phyloP scores from a whole-genome alignment of 805 yeast species.

The Cyberlindnera veronae region DNA sequence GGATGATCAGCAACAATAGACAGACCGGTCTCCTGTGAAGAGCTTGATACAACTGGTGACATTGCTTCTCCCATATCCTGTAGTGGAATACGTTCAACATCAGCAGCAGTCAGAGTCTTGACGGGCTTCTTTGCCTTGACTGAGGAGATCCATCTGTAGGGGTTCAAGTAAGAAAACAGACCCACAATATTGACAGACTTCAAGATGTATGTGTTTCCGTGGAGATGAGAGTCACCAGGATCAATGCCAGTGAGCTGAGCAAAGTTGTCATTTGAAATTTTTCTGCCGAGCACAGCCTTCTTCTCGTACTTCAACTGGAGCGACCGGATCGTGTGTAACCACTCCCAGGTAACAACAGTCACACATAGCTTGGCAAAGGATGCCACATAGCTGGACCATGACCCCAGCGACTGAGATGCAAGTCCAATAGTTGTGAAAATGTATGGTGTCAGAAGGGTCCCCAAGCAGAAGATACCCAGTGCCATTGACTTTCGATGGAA shows the following conservation, averaged over 20 bases:
- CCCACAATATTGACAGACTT: constrained; percentile 20
- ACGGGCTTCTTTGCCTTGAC: background rate
- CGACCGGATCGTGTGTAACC: constrained; percentile 53
- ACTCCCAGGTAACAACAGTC: constrained; percentile 60
- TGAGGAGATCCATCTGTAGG: constrained; percentile 1
- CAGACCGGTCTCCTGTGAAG: constrained; percentile 15
- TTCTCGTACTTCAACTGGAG: constrained; percentile 49
- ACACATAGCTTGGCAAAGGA: constrained; percentile 48
- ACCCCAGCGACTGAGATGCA: constrained; percentile 38
- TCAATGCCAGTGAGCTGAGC: constrained; percentile 11
- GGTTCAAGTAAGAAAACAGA: constrained; percentile 12
- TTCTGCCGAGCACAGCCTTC: constrained; percentile 60
- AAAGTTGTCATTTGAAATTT: constrained; percentile 45
- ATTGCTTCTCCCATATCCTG: constrained; percentile 9
- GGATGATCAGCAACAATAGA: constrained; percentile 26
- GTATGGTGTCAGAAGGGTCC: constrained; percentile 36
- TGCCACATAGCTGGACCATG: constrained; percentile 46
- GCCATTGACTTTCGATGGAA: constrained; percentile 46
- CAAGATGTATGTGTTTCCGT: constrained; percentile 17
- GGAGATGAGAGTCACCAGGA: constrained; percentile 3
- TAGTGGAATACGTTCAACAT: constrained; percentile 13
- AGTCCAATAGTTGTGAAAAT: constrained; percentile 36
- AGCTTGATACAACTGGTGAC: constrained; percentile 7
- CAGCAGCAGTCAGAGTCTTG: background rate
- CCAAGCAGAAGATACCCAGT: constrained; percentile 43